phyloP scores from a whole-genome alignment of 805 yeast genomes.

The Candida nonsorbophila region DNA sequence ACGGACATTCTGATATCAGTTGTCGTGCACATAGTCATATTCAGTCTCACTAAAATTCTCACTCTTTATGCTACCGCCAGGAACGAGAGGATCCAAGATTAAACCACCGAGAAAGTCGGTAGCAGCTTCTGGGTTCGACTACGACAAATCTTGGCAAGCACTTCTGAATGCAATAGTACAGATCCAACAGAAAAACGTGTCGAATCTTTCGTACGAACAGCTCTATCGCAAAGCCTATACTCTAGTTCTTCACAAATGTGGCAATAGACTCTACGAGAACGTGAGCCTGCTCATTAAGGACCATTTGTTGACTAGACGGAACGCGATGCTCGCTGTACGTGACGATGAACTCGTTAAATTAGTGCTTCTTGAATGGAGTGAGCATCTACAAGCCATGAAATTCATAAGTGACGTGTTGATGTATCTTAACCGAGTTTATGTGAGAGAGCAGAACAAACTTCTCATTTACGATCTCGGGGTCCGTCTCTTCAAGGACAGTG shows the following conservation, averaged over 20 bases:
- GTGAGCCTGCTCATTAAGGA: slow-evolving; percentile 44
- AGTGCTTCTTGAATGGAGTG: slow-evolving; percentile 55
- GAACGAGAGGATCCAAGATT: slow-evolving; percentile 50
- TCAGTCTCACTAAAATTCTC: not conserved
- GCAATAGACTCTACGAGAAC: slow-evolving; percentile 58
- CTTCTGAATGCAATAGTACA: slow-evolving; percentile 64
- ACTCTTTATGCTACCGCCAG: slow-evolving; percentile 21
- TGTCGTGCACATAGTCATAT: no score
- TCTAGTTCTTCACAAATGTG: slow-evolving; percentile 65
- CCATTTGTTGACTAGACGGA: slow-evolving; percentile 33
- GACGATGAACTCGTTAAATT: slow-evolving; percentile 30
- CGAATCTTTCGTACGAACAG: slow-evolving; percentile 74
- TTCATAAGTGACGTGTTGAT: slow-evolving; percentile 79
- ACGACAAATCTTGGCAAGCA: slow-evolving; percentile 61
- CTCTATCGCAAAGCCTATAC: slow-evolving; percentile 76
- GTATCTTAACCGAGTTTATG: slow-evolving; percentile 83
- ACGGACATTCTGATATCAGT: no score
- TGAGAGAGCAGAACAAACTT: slow-evolving; percentile 60
- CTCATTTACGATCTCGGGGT: slow-evolving; percentile 72
- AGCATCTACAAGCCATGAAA: slow-evolving; percentile 66
- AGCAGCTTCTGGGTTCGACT: slow-evolving; percentile 37
- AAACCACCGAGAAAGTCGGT: slow-evolving; percentile 56
- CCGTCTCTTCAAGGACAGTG: slow-evolving; percentile 54
- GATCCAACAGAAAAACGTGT: slow-evolving; percentile 68
- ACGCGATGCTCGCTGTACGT: slow-evolving; percentile 12